These are phyloP conservation scores for Perkinsus chesapeaki DNA, from an alignment of 169 alveolate genomes.

Conservation along the genomic window DNA sequence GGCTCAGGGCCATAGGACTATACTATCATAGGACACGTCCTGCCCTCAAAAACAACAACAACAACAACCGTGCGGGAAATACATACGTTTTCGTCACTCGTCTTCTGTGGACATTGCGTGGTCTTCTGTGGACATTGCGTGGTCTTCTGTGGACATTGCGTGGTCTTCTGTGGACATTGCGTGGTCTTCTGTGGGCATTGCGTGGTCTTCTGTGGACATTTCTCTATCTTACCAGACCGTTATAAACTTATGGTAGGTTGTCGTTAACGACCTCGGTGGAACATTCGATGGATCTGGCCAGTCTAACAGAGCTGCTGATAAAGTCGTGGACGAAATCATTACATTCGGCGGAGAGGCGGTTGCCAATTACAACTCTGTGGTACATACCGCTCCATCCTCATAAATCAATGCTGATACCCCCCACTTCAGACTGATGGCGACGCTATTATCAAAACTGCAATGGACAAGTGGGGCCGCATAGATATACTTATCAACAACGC, in stretches of 20 bases:
- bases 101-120: no score
- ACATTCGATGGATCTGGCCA: slow-evolving; percentile 52
- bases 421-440: slow-evolving; percentile 46
- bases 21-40: no score
- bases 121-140: no score
- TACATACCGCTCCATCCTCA: not conserved
- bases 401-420: not conserved
- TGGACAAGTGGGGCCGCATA: slow-evolving; percentile 62
- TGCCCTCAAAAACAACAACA: no score
- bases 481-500: slow-evolving; percentile 82
- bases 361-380: slow-evolving; percentile 79
- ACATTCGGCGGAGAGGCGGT: slow-evolving; percentile 68
- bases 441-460: slow-evolving; percentile 69
- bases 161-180: no score
- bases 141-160: no score
- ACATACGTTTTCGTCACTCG: no score
- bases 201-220: no score
- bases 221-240: no score
- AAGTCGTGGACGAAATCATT: slow-evolving; percentile 61
- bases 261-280: slow-evolving; percentile 74
- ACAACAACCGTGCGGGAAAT: no score
- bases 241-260: slow-evolving; percentile 8
- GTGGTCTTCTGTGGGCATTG: no score
- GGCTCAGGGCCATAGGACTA: no score
- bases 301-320: slow-evolving; percentile 49